phyloP scores from a whole-genome alignment of 2,329 filamentous ascomycete genomes.

The Penicillium corylophilum region DNA sequence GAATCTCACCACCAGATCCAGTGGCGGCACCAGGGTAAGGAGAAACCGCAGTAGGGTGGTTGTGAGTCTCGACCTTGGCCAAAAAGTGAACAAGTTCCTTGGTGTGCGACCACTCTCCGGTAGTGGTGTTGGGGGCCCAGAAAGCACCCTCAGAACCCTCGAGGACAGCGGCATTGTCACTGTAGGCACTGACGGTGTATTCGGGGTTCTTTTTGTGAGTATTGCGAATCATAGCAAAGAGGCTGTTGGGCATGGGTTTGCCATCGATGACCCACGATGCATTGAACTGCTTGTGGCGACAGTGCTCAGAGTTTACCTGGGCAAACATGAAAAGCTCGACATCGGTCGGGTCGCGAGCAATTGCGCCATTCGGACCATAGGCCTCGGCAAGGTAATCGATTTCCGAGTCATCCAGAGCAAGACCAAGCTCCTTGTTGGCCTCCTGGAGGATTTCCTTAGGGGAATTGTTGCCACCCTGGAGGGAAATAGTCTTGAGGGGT shows the following conservation, averaged over 20 bases:
- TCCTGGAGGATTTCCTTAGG: slow-evolving; percentile 72
- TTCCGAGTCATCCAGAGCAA: slow-evolving; percentile 83
- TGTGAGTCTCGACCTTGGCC: slow-evolving; percentile 96
- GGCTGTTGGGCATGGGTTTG: slow-evolving; percentile 69
- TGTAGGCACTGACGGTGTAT: slow-evolving; percentile 92
- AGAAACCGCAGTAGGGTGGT: slow-evolving; percentile 94
- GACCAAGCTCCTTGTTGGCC: slow-evolving; percentile 79
- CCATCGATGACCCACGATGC: slow-evolving; percentile 95
- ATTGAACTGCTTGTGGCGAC: slow-evolving; percentile 88
- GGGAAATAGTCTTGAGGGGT: slow-evolving; percentile 71
- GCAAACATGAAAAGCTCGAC: slow-evolving; percentile 99
- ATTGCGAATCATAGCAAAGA: slow-evolving; percentile 96
- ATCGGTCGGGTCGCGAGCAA: slow-evolving; percentile 70
- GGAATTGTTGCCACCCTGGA: slow-evolving; percentile 63
- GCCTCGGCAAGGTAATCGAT: slow-evolving; percentile 92
- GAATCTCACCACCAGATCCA: slow-evolving; percentile 90
- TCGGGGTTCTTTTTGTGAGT: slow-evolving; percentile 77
- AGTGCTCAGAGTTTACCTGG: slow-evolving; percentile 98
- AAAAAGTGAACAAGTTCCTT: slow-evolving; percentile 86
- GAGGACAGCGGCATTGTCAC: slow-evolving; percentile 94
- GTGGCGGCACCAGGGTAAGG: slow-evolving; percentile 92
- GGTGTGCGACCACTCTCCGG: slow-evolving; percentile 81
- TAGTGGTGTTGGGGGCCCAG: slow-evolving; percentile 85
- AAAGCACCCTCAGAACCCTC: slow-evolving; percentile 69
- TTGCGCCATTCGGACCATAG: slow-evolving; percentile 63